phyloP scores from a whole-genome alignment of 2,329 filamentous ascomycete genomes.

The Stemphylium beticola region DNA sequence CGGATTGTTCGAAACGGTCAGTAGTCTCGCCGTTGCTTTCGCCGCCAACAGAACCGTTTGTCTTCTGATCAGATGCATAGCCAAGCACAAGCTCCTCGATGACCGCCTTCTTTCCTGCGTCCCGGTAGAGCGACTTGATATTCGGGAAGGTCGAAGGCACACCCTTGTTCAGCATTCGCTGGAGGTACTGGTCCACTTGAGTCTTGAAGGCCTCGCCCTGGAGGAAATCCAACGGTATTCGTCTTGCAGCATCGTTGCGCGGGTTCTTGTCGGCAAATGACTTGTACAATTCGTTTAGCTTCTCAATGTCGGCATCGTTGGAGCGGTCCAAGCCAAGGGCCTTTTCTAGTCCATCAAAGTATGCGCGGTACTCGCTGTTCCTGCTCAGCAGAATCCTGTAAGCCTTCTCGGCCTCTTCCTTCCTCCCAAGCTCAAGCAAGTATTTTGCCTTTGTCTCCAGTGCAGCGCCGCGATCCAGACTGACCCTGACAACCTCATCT shows the following conservation, averaged over 20 bases:
- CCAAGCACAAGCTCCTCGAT: conserved; percentile 78
- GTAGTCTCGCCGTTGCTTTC: conserved; percentile 60
- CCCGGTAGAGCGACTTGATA: conserved; percentile 87
- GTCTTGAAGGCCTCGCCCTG: conserved; percentile 78
- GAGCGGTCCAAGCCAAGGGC: conserved; percentile 68
- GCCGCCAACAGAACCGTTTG: conserved; percentile 57
- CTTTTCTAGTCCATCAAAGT: conserved; percentile 80
- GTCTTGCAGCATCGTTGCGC: conserved; percentile 81
- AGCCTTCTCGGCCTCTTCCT: conserved; percentile 79
- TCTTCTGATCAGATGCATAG: conserved; percentile 69
- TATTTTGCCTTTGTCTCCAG: conserved; percentile 88
- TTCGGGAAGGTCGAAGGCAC: conserved; percentile 97
- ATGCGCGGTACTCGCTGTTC: conserved; percentile 84
- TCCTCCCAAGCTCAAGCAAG: conserved; percentile 75
- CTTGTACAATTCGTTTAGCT: conserved; percentile 77
- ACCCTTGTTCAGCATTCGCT: conserved; percentile 86
- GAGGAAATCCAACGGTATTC: conserved; percentile 89
- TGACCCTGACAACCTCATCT: conserved; percentile 75
- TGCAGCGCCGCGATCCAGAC: conserved; percentile 81
- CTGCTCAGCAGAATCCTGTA: conserved; percentile 83
- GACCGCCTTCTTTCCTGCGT: conserved; percentile 76
- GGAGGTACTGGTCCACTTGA: conserved; percentile 79
- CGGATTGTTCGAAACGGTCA: conserved; percentile 72
- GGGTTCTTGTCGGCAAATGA: conserved; percentile 82
- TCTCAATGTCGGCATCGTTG: conserved; percentile 70